Percentiles rank a stretch among this genome's conserved stretches.
These are phyloP conservation scores for Cordyceps fumosorosea DNA, from an alignment of 2,329 filamentous ascomycete species.

Conservation along the genomic window DNA sequence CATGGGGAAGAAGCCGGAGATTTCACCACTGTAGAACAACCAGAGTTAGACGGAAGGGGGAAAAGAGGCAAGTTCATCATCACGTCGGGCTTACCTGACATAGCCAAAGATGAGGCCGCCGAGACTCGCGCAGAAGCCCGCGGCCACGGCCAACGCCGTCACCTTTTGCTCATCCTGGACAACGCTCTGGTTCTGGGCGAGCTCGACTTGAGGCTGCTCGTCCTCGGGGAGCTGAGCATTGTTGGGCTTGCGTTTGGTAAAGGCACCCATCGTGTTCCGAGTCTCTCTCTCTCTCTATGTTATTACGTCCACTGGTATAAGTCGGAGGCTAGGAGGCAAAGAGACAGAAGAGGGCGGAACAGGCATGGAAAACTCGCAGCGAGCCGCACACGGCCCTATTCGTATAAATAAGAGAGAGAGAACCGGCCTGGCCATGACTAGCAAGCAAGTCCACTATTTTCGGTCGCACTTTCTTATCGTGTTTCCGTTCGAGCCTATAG, in stretches of 20 bases:
- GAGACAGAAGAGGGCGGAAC: background rate
- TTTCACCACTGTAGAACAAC: slow-evolving; percentile 42
- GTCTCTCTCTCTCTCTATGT: too few species aligned
- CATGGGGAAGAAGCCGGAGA: slow-evolving; percentile 57
- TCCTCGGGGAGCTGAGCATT: slow-evolving; percentile 6
- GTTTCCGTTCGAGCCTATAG: background rate
- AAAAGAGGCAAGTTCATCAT: too few species aligned
- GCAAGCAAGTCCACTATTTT: slow-evolving; percentile 8
- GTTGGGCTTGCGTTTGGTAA: slow-evolving; percentile 7
- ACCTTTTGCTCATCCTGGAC: slow-evolving; percentile 21
- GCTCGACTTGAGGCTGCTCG: slow-evolving; percentile 7
- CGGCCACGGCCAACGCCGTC: slow-evolving; percentile 37
- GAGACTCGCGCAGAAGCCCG: slow-evolving; percentile 46
- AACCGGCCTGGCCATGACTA: background rate
- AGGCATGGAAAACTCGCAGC: background rate
- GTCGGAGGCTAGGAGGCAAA: background rate
- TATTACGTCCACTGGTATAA: background rate
- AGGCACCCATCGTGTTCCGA: background rate
- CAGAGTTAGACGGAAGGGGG: background rate
- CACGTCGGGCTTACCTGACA: slow-evolving; percentile 35
- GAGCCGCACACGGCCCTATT: background rate
- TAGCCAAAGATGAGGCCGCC: slow-evolving; percentile 55
- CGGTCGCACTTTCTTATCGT: slow-evolving; percentile 5
- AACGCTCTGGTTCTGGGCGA: slow-evolving; percentile 19
- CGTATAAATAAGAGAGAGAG: slow-evolving; percentile 5